A percentile compares a stretch with the other conserved stretches of the same genome.
Evolutionary conservation across 768 basidiomycete species (phyloP).

Genomic region (Cystofilobasidium ferigula): DNA sequence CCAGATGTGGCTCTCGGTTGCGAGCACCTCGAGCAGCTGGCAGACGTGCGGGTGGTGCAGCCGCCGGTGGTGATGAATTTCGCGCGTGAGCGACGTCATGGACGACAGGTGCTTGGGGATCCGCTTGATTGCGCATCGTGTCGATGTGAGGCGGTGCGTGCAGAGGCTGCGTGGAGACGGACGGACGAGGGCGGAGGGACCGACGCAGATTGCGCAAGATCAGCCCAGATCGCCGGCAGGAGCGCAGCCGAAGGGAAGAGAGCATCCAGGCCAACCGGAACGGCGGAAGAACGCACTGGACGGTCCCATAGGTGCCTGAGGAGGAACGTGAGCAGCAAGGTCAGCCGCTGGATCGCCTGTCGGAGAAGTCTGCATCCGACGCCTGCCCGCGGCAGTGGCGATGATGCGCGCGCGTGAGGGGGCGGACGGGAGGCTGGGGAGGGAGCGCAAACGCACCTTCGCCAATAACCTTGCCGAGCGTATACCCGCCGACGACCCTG

Average conservation of each 20-base stretch:
- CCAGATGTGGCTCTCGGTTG: slow-evolving; percentile 91
- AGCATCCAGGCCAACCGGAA: no score
- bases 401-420: no score
- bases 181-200: neutral
- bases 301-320: slow-evolving; percentile 86
- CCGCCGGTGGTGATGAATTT: slow-evolving; percentile 96
- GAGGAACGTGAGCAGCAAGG: neutral
- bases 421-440: neutral
- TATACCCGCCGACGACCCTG: slow-evolving; percentile 87
- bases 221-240: no score
- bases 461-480: slow-evolving; percentile 82
- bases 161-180: slow-evolving; percentile 52
- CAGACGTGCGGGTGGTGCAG: slow-evolving; percentile 92
- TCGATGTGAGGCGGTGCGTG: slow-evolving; percentile 80
- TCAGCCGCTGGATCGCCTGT: no score
- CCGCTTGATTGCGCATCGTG: slow-evolving; percentile 92
- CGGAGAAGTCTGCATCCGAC: no score
- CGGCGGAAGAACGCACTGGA: slow-evolving; percentile 38
- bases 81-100: slow-evolving; percentile 75
- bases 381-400: no score
- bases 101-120: slow-evolving; percentile 67
- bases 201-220: no score
- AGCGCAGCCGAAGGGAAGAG: neutral
- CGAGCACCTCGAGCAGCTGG: slow-evolving; percentile 94
- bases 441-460: slow-evolving; percentile 54